Evolutionary conservation across 371 early-diverging fungal genomes (phyloP).

Genomic region (Nematocida sp.): DNA sequence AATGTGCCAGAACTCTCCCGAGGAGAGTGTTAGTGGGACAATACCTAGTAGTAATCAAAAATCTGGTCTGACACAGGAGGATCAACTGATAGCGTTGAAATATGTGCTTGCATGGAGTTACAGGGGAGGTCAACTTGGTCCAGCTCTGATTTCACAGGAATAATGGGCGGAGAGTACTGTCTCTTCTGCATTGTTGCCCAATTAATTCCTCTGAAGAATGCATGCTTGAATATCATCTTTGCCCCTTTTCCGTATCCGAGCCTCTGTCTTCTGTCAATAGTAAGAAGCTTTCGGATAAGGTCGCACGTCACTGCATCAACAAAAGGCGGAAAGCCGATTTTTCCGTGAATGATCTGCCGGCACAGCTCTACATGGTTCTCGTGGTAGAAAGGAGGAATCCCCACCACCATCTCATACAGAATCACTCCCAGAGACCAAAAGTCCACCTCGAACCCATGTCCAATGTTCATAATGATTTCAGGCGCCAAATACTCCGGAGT

Average conservation of each 20-base stretch:
- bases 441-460: slow-evolving; percentile 87
- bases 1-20: too few species aligned
- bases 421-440: slow-evolving; percentile 90
- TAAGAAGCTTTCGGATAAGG: slow-evolving; percentile 66
- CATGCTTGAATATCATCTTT: slow-evolving; percentile 72
- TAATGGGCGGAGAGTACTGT: slow-evolving; percentile 72
- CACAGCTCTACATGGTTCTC: slow-evolving; percentile 56
- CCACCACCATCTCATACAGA: slow-evolving; percentile 88
- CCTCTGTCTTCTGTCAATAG: slow-evolving; percentile 70
- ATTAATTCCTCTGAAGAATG: slow-evolving; percentile 79
- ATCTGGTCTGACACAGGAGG: slow-evolving; percentile 13
- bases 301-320: slow-evolving; percentile 70
- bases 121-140: neutral
- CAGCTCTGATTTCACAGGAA: slow-evolving; percentile 67
- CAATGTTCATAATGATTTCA: slow-evolving; percentile 86
- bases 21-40: too few species aligned
- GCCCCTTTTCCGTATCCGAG: slow-evolving; percentile 71
- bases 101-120: slow-evolving; percentile 35
- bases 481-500: slow-evolving; percentile 96
- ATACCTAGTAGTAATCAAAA: slow-evolving; percentile 39
- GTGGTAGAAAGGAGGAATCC: slow-evolving; percentile 75
- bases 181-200: slow-evolving; percentile 72
- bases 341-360: slow-evolving; percentile 52
- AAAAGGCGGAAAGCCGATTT: slow-evolving; percentile 70
- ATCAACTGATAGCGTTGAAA: slow-evolving; percentile 1